Evolutionary conservation across 2,329 filamentous ascomycete species (phyloP).

Genomic region (Cladophialophora exuberans): DNA sequence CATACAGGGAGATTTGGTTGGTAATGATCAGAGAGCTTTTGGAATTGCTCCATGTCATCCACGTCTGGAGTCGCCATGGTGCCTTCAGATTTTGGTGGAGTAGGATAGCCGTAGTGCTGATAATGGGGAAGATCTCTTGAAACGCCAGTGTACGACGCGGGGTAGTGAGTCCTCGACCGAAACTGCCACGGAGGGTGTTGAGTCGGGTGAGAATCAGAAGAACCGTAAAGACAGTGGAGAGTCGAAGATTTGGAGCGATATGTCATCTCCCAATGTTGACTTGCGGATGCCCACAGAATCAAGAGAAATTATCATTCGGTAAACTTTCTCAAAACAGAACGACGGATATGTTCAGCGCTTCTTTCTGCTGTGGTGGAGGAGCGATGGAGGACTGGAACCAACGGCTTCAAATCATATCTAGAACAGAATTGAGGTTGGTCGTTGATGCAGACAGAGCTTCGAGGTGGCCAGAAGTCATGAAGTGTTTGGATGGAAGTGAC

Average conservation of each 20-base stretch:
- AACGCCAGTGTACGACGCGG: slow-evolving; percentile 37
- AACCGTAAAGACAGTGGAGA: slow-evolving; percentile 15
- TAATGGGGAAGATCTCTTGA: slow-evolving; percentile 30
- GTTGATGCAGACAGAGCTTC: neutral
- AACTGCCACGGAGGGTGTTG: slow-evolving; percentile 36
- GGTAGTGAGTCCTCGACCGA: slow-evolving; percentile 38
- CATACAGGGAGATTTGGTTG: slow-evolving; percentile 61
- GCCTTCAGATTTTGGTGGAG: slow-evolving; percentile 29
- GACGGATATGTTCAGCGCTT: no score
- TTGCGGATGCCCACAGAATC: neutral
- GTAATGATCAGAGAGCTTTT: slow-evolving; percentile 64
- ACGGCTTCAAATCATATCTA: neutral
- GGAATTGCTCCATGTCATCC: slow-evolving; percentile 64
- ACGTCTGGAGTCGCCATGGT: slow-evolving; percentile 45
- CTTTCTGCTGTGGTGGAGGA: no score
- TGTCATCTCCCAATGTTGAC: slow-evolving; percentile 21
- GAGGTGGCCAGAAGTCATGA: neutral
- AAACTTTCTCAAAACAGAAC: no score
- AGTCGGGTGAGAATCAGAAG: neutral
- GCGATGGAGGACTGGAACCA: no score
- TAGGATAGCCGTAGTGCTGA: slow-evolving; percentile 32
- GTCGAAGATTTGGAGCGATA: slow-evolving; percentile 16
- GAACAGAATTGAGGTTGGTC: neutral
- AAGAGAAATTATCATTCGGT: neutral
- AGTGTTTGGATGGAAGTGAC: no score